A percentile compares a stretch with the other conserved stretches of the same genome.
phyloP scores from a whole-genome alignment of 2,329 filamentous ascomycete genomes.

The Fusarium annulatum region DNA sequence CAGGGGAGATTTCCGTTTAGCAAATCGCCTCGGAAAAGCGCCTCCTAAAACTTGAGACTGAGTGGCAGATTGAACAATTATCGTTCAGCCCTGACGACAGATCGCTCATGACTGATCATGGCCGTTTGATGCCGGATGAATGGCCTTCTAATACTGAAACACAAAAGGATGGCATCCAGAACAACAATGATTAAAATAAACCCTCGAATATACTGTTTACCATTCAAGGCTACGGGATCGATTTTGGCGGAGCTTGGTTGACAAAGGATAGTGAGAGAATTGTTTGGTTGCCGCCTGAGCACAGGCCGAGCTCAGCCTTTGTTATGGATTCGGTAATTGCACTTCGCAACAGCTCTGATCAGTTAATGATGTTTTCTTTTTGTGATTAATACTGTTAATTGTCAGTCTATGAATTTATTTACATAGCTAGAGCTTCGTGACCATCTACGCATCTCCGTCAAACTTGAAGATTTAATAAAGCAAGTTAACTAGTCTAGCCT shows the following conservation, averaged over 20 bases:
- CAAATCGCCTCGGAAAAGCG: accelerated
- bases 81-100: not conserved
- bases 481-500: no score
- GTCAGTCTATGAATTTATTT: no score
- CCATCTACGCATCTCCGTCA: no score
- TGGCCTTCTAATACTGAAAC: not conserved
- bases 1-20: not conserved
- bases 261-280: not conserved
- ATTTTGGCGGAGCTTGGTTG: not conserved
- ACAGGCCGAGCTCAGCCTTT: not conserved
- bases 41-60: not conserved
- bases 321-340: not conserved
- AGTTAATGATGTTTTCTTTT: not conserved
- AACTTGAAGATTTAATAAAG: no score
- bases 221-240: not conserved
- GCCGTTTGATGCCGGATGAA: not conserved
- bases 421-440: no score
- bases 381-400: accelerated
- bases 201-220: accelerated
- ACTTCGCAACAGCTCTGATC: not conserved
- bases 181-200: not conserved
- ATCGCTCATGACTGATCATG: not conserved
- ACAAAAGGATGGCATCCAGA: accelerated
- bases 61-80: not conserved
- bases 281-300: not conserved